phyloP scores from a whole-genome alignment of 2,329 filamentous ascomycete genomes.

The Pestalotiopsis sp. region DNA sequence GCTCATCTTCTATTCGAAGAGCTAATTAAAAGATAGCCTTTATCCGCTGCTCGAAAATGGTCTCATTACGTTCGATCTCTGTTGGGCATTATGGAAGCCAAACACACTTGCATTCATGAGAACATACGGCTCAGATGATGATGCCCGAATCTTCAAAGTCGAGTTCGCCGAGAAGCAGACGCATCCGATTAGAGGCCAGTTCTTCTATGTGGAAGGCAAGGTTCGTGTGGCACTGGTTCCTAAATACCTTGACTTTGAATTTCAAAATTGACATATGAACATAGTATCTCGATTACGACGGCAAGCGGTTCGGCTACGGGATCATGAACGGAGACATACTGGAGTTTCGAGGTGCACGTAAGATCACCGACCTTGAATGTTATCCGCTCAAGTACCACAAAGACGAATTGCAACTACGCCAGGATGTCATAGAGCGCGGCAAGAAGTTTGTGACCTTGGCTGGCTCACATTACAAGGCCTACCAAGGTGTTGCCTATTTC shows the following conservation, averaged over 20 bases:
- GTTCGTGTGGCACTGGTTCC: slow-evolving; percentile 20
- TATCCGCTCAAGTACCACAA: slow-evolving; percentile 84
- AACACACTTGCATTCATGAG: slow-evolving; percentile 77
- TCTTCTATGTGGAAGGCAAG: slow-evolving; percentile 75
- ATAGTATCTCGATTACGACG: slow-evolving; percentile 81
- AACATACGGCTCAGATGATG: slow-evolving; percentile 76
- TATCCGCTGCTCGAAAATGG: slow-evolving; percentile 80
- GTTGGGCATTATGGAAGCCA: slow-evolving; percentile 90
- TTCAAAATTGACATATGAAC: background rate
- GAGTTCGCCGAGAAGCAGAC: slow-evolving; percentile 73
- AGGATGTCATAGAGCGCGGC: slow-evolving; percentile 75
- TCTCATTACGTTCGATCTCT: slow-evolving; percentile 83
- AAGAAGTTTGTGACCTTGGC: slow-evolving; percentile 82
- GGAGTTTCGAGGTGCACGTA: slow-evolving; percentile 78
- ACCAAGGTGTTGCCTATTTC: slow-evolving; percentile 82
- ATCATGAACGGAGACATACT: slow-evolving; percentile 70
- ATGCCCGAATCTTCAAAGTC: slow-evolving; percentile 82
- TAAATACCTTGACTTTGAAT: background rate
- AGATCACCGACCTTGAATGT: slow-evolving; percentile 76
- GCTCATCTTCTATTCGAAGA: background rate
- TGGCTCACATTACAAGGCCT: slow-evolving; percentile 81
- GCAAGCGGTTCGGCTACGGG: slow-evolving; percentile 80
- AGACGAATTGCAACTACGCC: slow-evolving; percentile 65
- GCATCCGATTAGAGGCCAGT: slow-evolving; percentile 72
- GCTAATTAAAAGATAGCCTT: slow-evolving; percentile 50